Evolutionary conservation across 2,329 filamentous ascomycete genomes (phyloP), one percentile per base, ranked within the genome.

Genomic region (Cladosporium sp.): DNA sequence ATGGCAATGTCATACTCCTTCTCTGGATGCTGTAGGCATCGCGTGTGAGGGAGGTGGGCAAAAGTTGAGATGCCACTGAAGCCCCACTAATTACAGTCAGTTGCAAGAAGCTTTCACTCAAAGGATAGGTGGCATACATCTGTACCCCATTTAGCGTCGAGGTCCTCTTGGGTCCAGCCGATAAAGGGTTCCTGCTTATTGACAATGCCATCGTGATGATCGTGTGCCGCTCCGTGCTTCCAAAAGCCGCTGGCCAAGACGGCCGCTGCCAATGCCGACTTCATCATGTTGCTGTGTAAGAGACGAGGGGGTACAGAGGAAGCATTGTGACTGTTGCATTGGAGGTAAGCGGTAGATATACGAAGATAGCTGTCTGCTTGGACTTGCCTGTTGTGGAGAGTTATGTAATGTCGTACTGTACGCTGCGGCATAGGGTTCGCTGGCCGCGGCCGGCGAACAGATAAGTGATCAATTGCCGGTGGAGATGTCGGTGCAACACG

Each of bases 1-100:
- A 80, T 75, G 9, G 72, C 78, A 56, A 80, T 78, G 58, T 80
- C 78, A 60, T 73, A 80, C 48, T 67, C 64, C 13, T 61, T 61
- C n/a, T 70, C 67, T 8, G 78, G 78, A 51, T 76, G 66, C n/a
- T 75, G 78, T 48, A 80, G 70, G 66, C 78, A 80, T 24, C 74
- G 71, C 3, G 70, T 72, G 63, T 80, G 76, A 13, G 75, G 75
- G 7, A 80, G 68, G 65, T 80, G 78, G 24, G 78, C 78, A 50
- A 69, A 70, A 4, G 67, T 71, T 37, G 64, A 69, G 45, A 72
- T 72, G 36, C 71, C 70, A 57, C 56, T 63, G 60, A 70, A 72
- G 6, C 67, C 68, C 66, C 66, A 71, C 66, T 70, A 60, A 12
- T 24, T 12, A 2, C 13, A 15, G 28, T 56, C 19, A 37, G 32